phyloP scores from a whole-genome alignment of 192 early-diverging fungal species.

The Chytriomyces sp. region DNA sequence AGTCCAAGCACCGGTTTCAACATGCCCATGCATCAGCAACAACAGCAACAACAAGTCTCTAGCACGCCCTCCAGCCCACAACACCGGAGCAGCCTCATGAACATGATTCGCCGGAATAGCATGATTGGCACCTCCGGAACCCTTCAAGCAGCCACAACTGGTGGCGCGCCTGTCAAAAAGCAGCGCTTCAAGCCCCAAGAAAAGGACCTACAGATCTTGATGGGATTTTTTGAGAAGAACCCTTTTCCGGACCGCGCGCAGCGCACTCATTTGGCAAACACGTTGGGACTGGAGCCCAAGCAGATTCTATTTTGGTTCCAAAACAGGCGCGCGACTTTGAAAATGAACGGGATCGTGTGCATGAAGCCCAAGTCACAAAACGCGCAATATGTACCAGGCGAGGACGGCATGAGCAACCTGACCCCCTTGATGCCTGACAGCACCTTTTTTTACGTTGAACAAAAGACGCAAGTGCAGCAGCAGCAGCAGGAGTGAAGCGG shows the following conservation, averaged over 20 bases:
- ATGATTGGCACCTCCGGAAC: neutral
- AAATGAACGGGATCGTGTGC: neutral
- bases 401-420: neutral
- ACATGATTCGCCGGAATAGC: neutral
- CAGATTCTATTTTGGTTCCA: constrained; percentile 99
- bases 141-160: neutral
- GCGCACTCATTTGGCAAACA: constrained; percentile 70
- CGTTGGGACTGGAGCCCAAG: constrained; percentile 86
- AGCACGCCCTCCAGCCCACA: neutral
- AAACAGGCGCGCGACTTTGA: constrained; percentile 66
- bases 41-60: neutral
- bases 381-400: neutral
- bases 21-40: too few species aligned
- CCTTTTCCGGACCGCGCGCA: constrained; percentile 84
- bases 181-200: neutral
- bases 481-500: neutral
- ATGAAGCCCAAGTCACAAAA: constrained; percentile 1
- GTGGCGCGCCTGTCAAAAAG: neutral
- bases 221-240: constrained; percentile 77
- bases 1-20: too few species aligned
- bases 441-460: neutral
- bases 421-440: neutral
- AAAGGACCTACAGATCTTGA: constrained; percentile 67
- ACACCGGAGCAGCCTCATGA: neutral
- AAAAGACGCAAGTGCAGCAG: neutral